Evolutionary conservation across 768 basidiomycete species (phyloP).

Genomic region (Obba rivulosa): DNA sequence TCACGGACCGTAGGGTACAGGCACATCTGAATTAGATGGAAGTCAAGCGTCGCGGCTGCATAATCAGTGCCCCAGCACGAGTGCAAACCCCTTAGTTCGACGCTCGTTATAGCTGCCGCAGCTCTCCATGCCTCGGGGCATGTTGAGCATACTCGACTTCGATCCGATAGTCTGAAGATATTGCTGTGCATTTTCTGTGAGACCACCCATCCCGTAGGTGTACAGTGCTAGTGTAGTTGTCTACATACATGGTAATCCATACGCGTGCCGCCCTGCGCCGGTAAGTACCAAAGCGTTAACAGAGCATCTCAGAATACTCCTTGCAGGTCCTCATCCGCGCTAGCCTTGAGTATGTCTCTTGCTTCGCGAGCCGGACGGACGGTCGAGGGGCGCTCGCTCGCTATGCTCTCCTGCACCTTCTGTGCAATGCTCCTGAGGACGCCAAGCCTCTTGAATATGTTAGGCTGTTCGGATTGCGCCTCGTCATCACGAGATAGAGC

Average conservation of each 20-base stretch:
- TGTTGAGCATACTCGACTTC: too few relatives aligned
- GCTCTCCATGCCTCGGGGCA: too few relatives aligned
- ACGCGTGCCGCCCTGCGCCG: neutral
- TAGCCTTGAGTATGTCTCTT: slow-evolving; percentile 51
- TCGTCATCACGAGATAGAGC: slow-evolving; percentile 47
- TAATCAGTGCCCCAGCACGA: too few relatives aligned
- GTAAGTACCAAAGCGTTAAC: neutral
- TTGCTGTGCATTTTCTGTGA: too few relatives aligned
- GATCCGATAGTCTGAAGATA: too few relatives aligned
- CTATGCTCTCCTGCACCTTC: slow-evolving; percentile 67
- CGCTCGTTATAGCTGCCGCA: too few relatives aligned
- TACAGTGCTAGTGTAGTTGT: too few relatives aligned
- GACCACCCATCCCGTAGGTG: too few relatives aligned
- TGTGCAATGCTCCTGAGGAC: slow-evolving; percentile 59
- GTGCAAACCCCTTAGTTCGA: too few relatives aligned
- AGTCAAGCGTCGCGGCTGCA: too few relatives aligned
- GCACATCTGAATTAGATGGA: too few relatives aligned
- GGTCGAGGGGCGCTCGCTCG: slow-evolving; percentile 64
- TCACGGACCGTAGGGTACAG: too few relatives aligned
- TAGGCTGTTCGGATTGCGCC: slow-evolving; percentile 30
- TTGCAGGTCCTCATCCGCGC: slow-evolving; percentile 12
- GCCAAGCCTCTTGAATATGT: slow-evolving; percentile 62
- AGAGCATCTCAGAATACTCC: slow-evolving; percentile 9
- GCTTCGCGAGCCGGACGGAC: slow-evolving; percentile 81
- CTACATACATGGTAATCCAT: neutral